Percentiles rank a stretch among this genome's conserved stretches.
phyloP scores from a whole-genome alignment of 306 rosid genomes.

The Lathyrus sativus region DNA sequence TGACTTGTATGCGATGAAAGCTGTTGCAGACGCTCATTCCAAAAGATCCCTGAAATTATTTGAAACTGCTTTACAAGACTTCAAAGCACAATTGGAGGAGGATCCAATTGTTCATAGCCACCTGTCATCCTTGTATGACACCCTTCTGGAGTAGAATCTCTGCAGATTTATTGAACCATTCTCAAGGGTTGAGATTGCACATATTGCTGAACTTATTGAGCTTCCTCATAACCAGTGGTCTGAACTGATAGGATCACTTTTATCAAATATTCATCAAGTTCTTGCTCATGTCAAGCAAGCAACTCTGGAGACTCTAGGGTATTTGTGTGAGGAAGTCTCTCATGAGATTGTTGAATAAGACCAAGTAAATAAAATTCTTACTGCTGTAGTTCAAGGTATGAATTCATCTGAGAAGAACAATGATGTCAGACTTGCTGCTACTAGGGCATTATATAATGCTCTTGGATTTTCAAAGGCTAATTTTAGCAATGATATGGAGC shows the following conservation, averaged over 20 bases:
- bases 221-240: slow-evolving; percentile 92
- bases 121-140: slow-evolving; percentile 80
- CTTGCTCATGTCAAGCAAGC: slow-evolving; percentile 82
- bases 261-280: slow-evolving; percentile 75
- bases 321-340: slow-evolving; percentile 89
- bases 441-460: slow-evolving; percentile 81
- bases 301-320: slow-evolving; percentile 88
- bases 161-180: slow-evolving; percentile 94
- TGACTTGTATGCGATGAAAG: slow-evolving; percentile 96
- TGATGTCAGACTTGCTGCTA: slow-evolving; percentile 89
- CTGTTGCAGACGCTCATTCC: slow-evolving; percentile 92
- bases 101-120: slow-evolving; percentile 97
- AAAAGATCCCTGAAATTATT: no score
- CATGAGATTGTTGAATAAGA: slow-evolving; percentile 80
- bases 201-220: slow-evolving; percentile 87
- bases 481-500: slow-evolving; percentile 84
- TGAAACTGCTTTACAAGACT: slow-evolving; percentile 76
- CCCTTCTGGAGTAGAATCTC: slow-evolving; percentile 89
- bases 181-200: no score
- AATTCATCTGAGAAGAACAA: slow-evolving; percentile 67
- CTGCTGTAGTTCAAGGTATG: slow-evolving; percentile 95
- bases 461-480: slow-evolving; percentile 86
- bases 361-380: slow-evolving; percentile 82
- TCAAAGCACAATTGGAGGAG: slow-evolving; percentile 83
- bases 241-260: slow-evolving; percentile 76